Evolutionary conservation across 768 basidiomycete genomes (phyloP), one percentile per base, ranked within the genome.

Genomic region (Termitomyces sp.): DNA sequence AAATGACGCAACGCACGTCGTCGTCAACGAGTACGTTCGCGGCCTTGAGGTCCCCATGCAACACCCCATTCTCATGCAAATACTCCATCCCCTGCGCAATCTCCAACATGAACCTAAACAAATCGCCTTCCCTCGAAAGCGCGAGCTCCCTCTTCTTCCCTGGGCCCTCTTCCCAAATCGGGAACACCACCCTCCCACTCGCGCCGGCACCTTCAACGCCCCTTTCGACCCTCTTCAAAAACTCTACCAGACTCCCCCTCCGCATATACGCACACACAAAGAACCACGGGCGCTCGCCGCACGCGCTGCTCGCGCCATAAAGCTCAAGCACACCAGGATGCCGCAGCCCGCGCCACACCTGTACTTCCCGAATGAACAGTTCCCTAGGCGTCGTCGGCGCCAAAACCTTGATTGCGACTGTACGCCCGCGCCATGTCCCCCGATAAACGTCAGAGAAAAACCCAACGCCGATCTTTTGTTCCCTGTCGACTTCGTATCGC

Each of bases 61-160:
- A 66, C 4, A 93, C 81, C 4, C 81, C 85, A 59, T 80, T 72
- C 7, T 69, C 67, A 69, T 95, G 91, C 61, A 95, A 70, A 69
- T 93, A 93, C 55, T 83, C 79, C 91, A 95, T 91, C 8, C 91
- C 92, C 64, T 81, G 79, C 15, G 89, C 85, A 62, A 93, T 83
- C 71, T 93, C 87, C 58, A 85, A 78, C 68, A 93, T 81, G 70
- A 85, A 85, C 63, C 79, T 76, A 66, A 86, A 74, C 41, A 81
- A 68, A 61, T 87, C 82, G 18, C 73, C 71, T 31, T 55, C 58
- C 16, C 46, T 51, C 47, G 46, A 30, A 7, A 53, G 11, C 39
- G 55, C 37, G 16, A 1, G 20, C 20, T 22, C 20, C 20, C 9
- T 12, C 20, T 6, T 22, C 20, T 12, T 20, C 22, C 1, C 41